These are phyloP conservation scores for Combretum micranthum DNA, from an alignment of 345 rosid species.

Conservation along the genomic window DNA sequence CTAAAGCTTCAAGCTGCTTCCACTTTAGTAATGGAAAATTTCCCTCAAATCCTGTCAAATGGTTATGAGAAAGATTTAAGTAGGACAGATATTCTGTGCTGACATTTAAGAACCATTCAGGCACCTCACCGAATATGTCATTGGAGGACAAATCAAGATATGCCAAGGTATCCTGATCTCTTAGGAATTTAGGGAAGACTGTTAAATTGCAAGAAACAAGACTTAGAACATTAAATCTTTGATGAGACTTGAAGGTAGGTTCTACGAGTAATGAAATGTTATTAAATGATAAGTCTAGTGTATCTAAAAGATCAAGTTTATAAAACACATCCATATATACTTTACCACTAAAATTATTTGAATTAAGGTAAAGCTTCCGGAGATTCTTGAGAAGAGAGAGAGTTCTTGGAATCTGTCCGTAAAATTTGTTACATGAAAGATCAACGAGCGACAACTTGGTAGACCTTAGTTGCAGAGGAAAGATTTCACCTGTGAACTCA, in stretches of 20 bases:
- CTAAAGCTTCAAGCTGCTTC: neutral
- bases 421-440: constrained; percentile 6
- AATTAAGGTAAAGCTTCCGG: neutral
- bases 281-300: constrained; percentile 2
- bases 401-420: constrained; percentile 2
- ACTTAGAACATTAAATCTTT: neutral
- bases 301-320: neutral
- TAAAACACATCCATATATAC: neutral
- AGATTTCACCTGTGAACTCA: neutral
- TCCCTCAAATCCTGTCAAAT: neutral
- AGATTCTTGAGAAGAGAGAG: neutral
- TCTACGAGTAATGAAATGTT: neutral
- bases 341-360: constrained; percentile 5
- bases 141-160: constrained; percentile 3
- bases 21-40: neutral
- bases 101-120: neutral
- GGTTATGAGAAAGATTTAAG: constrained; percentile 7
- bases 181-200: neutral
- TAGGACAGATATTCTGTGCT: neutral
- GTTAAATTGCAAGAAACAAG: constrained; percentile 6
- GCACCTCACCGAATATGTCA: constrained; percentile 5
- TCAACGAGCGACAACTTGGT: neutral
- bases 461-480: neutral
- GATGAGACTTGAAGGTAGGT: neutral
- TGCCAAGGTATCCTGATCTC: neutral